Evolutionary conservation across 345 rosid species (phyloP).

Genomic region (Tarenaya hassleriana): DNA sequence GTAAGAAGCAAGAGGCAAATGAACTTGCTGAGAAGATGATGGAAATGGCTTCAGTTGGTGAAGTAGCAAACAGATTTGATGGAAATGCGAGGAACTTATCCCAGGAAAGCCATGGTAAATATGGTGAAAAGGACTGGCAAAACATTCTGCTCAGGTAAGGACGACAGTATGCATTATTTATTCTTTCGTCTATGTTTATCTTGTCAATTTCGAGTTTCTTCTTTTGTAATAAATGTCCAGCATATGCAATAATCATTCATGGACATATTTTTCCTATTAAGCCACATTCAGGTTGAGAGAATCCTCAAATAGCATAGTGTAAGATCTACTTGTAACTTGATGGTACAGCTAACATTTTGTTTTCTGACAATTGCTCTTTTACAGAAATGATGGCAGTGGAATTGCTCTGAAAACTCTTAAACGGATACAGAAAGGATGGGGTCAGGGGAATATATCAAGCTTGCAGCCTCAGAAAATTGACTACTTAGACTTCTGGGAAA

Average conservation of each 20-base stretch:
- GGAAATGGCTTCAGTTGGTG: constrained; percentile 65
- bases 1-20: constrained; percentile 67
- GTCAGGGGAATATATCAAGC: constrained; percentile 54
- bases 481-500: constrained; percentile 49
- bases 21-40: constrained; percentile 76
- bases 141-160: constrained; percentile 63
- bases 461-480: constrained; percentile 48
- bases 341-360: constrained; percentile 11
- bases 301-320: not conserved
- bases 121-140: constrained; percentile 53
- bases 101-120: constrained; percentile 32
- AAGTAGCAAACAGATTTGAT: constrained; percentile 35
- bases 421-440: constrained; percentile 76
- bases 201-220: not conserved
- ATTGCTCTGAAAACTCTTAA: constrained; percentile 64
- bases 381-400: constrained; percentile 96
- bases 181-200: constrained; percentile 1
- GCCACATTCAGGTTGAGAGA: constrained; percentile 5
- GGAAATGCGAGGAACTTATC: constrained; percentile 25
- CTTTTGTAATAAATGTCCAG: constrained; percentile 1
- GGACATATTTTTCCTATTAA: not conserved
- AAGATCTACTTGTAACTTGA: not conserved
- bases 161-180: constrained; percentile 3
- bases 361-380: constrained; percentile 21
- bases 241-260: constrained; percentile 6